Evolutionary conservation across 768 basidiomycete genomes (phyloP), one percentile per base, ranked within the genome.

Genomic region (Boletales sp.): DNA sequence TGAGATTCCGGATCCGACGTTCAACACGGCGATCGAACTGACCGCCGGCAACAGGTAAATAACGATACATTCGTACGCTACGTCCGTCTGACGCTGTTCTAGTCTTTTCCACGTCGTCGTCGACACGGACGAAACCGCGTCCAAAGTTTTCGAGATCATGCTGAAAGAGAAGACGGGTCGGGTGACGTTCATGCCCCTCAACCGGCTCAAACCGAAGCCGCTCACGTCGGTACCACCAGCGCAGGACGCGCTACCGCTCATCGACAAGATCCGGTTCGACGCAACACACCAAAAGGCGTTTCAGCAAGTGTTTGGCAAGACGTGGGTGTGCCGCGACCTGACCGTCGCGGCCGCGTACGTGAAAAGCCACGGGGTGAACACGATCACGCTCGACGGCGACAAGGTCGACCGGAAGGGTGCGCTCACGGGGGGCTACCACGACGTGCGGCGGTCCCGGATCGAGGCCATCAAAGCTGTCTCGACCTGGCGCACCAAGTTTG

Each of bases 171-270:
- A 89, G 66, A 88, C 83, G 11, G 97, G 95, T 2, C 85, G 97
- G 44, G 90, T 99, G 8, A 99, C 97, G 0, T 97, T 98, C 72
- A 94, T 99, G 87, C 97, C 97, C 17, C 80, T 99, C 36, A 98
- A 98, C 68, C 87, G 97, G 13, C 82, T 99, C 51, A 86, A 87
- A 59, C 87, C 88, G 46, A 90, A 88, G 55, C 76, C 76, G 34
- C 73, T 76, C 1, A 74, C 79, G 0, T 62, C 60, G 12, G 72
- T 81, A 17, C 86, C 86, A 9, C 80, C 78, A 40, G 86, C 84
- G 0, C 79, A 84, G 51, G 87, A 90, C 53, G 85, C 86, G 0
- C 84, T 89, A 47, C 89, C 90, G 1, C 81, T 93, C 41, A 77
- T 99, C 29, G 78, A 83, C 53, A 94, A 93, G 65, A 79, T 99